Conservation (phyloP, 2,329 filamentous ascomycete species). For the Rutstroemia sp. region DNA sequence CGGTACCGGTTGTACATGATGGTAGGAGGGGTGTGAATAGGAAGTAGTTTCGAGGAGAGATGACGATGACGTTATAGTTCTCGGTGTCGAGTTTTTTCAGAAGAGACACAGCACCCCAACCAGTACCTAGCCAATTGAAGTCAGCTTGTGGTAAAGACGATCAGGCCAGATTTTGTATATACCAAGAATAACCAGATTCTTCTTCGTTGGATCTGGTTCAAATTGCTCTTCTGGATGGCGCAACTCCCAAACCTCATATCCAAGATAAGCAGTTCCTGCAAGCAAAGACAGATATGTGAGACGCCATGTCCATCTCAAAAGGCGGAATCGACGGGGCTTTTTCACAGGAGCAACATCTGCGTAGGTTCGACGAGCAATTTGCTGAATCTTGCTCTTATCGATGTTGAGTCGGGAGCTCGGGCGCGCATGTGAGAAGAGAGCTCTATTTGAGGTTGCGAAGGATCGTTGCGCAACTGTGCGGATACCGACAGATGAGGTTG, state of each 20-base stretch:
- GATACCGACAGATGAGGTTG: constrained; percentile 26
- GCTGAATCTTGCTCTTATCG: constrained; percentile 27
- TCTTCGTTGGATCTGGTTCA: constrained; percentile 79
- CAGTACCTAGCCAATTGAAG: constrained; percentile 58
- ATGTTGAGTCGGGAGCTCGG: constrained; percentile 20
- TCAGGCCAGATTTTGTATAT: constrained; percentile 27
- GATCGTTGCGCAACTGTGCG: constrained; percentile 21
- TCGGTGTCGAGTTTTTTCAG: constrained; percentile 98
- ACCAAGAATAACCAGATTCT: constrained; percentile 95
- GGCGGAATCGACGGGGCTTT: constrained; percentile 54
- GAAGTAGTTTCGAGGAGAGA: constrained; percentile 99
- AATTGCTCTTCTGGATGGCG: constrained; percentile 76
- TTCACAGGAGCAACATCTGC: constrained; percentile 34
- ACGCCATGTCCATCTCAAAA: constrained; percentile 77
- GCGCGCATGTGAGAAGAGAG: constrained; percentile 21
- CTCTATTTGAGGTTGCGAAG: constrained; percentile 22
- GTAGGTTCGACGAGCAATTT: constrained; percentile 38
- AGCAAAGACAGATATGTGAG: constrained; percentile 69
- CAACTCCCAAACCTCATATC: constrained; percentile 76
- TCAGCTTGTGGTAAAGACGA: constrained; percentile 3
- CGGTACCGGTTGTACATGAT: constrained; percentile 93
- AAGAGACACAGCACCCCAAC: constrained; percentile 92
- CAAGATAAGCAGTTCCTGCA: constrained; percentile 61
- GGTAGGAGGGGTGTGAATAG: constrained; percentile 96
- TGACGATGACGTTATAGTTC: constrained; percentile 98